Conservation (phyloP, 106 monocot genomes). For the Platanthera guangdongensis region DNA sequence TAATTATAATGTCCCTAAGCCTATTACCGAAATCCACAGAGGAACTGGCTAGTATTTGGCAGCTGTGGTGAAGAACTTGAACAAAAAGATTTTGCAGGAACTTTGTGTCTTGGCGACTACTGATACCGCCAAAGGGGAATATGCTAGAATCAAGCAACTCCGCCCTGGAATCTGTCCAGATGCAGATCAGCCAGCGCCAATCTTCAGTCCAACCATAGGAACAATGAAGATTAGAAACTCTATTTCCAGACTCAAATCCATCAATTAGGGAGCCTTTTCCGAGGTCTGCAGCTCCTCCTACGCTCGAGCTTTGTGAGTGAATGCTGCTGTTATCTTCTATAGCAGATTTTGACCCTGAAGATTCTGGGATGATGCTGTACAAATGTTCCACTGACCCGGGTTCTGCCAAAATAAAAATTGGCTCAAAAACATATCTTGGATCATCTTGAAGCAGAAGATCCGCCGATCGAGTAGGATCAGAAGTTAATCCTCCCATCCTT, state of each 20-base stretch:
- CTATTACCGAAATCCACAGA: slow-evolving; percentile 33
- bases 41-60: slow-evolving; percentile 66
- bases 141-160: slow-evolving; percentile 83
- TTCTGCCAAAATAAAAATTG: slow-evolving; percentile 84
- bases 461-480: slow-evolving; percentile 33
- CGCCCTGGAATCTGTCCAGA: slow-evolving; percentile 96
- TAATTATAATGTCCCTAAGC: slow-evolving; percentile 69
- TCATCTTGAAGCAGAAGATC: slow-evolving; percentile 57
- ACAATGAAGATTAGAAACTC: slow-evolving; percentile 73
- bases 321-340: slow-evolving; percentile 46
- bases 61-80: slow-evolving; percentile 83
- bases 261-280: slow-evolving; percentile 26
- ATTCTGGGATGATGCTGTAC: slow-evolving; percentile 8
- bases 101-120: slow-evolving; percentile 91
- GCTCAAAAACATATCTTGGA: slow-evolving; percentile 72
- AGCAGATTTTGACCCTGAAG: slow-evolving; percentile 37
- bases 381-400: slow-evolving; percentile 51
- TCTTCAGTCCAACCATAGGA: slow-evolving; percentile 99
- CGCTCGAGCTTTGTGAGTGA: slow-evolving; percentile 35
- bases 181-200: slow-evolving; percentile 88
- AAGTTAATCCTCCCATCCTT: slow-evolving; percentile 30
- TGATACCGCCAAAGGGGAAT: slow-evolving; percentile 91
- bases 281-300: slow-evolving; percentile 39
- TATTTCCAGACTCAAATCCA: slow-evolving; percentile 40
- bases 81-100: slow-evolving; percentile 83